Base-by-base conservation (phyloP, 192 early-diverging fungal genomes). In the Funneliformis geosporum region DNA sequence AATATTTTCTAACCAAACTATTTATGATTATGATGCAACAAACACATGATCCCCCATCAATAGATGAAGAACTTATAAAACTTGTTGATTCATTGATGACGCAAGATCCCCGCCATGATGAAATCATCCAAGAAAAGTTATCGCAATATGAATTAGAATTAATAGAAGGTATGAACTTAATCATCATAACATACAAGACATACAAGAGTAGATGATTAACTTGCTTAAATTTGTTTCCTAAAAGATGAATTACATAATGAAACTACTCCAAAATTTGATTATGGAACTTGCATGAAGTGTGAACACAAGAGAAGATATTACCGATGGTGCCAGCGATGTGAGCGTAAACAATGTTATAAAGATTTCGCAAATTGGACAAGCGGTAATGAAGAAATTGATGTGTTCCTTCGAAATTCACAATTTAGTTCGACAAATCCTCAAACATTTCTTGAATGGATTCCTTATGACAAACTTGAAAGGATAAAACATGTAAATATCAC, bases 381-480 rank as follows among this genome's bases (percentile, higher is more conserved):
- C 6, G 50, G n/a, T n/a, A 50, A 50, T 18, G 4, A 50, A 5
- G 47, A 50, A 50, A 55, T 66, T 33, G 64, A 65, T 18, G 18
- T 11, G 4, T 25, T 66, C 5, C 23, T 66, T 33, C 64, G 25
- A 38, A 3, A 66, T 27, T 33, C 64, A 33, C 64, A 66, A 38
- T 28, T 66, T 8, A 25, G 25, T 66, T 27, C 64, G 11, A 66
- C 64, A 11, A 38, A 38, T 23, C 64, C 64, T 10, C 23, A 66
- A 33, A 66, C 25, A 16, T 66, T 66, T 8, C 25, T 66, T 2
- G 64, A 66, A 66, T 66, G 64, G 64, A 66, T 66, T 8, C 64
- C 64, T 14, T 66, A 5, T 18, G 1, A 66, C 11, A 66, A 16
- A 5, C 33, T 66, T 66, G 1, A 0, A 5, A 28, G 9, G 6